Base-by-base conservation (phyloP, 768 basidiomycete species). In the Lenzites betulinus region DNA sequence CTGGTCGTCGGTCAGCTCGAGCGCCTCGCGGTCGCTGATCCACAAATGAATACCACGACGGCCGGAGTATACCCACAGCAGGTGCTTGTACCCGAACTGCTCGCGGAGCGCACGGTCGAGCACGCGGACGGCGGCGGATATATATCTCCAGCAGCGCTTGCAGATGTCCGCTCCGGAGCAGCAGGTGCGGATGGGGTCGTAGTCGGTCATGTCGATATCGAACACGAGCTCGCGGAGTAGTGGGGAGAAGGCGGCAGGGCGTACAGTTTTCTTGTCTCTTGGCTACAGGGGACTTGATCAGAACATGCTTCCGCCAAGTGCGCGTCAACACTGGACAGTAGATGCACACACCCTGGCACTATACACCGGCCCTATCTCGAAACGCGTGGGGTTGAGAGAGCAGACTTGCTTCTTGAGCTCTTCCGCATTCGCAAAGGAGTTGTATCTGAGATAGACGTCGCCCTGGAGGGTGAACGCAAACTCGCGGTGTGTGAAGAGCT, bases 141-240 rank as follows among this genome's bases (percentile, higher is more conserved):
- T 98, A 77, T 94, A 99, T 2, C 80, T 83, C 97, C 97, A 99
- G 75, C 97, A 99, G 41, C 88, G 83, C 62, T 81, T 83, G 77
- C 97, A 99, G 73, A 99, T 96, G 57, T 83, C 87, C 46, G 94
- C 92, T 48, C 85, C 91, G 13, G 88, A 87, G 76, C 97, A 98
- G 75, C 97, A 99, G 1, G 95, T 98, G 49, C 97, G 88, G 68
- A 98, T 84, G 46, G 87, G 79, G 72, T 99, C 96, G 76, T 98
- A 99, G 76, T 99, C 97, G 16, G 97, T 96, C 97, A 99, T 98
- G 75, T 99, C 97, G 71, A 99, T 98, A 85, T 99, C 97, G 72
- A 99, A 97, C 1, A 98, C 96, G 44, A 99, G 88, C 72, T 98
- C 97, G 59, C 97, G 89, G 64, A 85, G 83, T 35, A 84, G 72